Percentiles rank a stretch among this genome's conserved stretches.
Evolutionary conservation across 192 early-diverging fungal species (phyloP).

Genomic region (Chytriomyces hyalinus): DNA sequence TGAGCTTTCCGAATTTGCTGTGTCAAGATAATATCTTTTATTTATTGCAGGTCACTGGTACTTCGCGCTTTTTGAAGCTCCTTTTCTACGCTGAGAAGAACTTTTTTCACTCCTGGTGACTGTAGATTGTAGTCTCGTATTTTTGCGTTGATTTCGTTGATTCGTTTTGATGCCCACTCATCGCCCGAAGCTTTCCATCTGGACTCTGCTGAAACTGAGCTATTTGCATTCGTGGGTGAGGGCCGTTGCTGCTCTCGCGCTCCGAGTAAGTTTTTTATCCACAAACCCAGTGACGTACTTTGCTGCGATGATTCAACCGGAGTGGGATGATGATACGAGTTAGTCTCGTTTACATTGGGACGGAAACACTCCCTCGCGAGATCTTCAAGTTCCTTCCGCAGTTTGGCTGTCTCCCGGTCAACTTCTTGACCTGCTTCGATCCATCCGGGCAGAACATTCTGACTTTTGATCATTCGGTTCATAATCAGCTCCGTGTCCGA

Average conservation of each 20-base stretch:
- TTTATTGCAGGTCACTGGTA: too few relatives aligned
- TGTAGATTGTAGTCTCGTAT: conserved; percentile 20
- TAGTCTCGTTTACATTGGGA: background rate
- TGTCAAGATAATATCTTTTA: too few relatives aligned
- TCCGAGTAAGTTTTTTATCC: background rate
- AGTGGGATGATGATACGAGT: background rate
- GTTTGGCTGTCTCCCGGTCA: conserved; percentile 38
- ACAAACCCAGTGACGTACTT: background rate
- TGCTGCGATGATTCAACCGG: background rate
- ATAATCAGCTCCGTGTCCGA: conserved; percentile 43
- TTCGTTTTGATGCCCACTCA: conserved; percentile 36
- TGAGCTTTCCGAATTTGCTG: too few relatives aligned
- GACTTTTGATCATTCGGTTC: conserved; percentile 48
- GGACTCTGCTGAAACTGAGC: background rate
- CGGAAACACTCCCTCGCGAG: conserved; percentile 29
- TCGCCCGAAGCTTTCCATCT: conserved; percentile 22
- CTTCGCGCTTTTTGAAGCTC: background rate
- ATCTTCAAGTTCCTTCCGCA: conserved; percentile 38
- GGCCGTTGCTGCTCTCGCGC: background rate
- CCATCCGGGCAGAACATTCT: conserved; percentile 46
- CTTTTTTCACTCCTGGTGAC: conserved; percentile 16
- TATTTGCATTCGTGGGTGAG: background rate
- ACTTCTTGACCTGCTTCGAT: conserved; percentile 43
- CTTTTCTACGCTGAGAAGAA: background rate
- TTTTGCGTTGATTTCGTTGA: conserved; percentile 31